These are phyloP conservation scores for Bisporella sp. DNA, from an alignment of 2,329 filamentous ascomycete genomes.

Conservation along the genomic window DNA sequence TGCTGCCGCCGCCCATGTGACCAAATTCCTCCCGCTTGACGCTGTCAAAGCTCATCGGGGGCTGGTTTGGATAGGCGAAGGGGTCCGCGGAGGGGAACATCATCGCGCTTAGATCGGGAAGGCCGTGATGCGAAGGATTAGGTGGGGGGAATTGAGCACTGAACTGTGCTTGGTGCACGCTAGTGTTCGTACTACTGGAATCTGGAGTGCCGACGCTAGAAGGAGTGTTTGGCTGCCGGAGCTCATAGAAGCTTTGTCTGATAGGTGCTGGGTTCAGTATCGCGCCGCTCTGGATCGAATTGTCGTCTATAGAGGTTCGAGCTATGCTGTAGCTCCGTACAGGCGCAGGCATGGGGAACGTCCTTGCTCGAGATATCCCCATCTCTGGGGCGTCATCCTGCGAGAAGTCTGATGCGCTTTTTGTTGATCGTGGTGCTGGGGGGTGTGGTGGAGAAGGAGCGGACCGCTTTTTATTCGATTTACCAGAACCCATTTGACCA, in stretches of 20 bases:
- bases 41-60: conserved; percentile 54
- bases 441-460: conserved; percentile 37
- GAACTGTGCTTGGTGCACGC: conserved; percentile 9
- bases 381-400: conserved; percentile 6
- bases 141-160: conserved; percentile 29
- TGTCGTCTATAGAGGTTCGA: conserved; percentile 23
- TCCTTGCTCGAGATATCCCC: conserved; percentile 16
- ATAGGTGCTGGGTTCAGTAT: conserved; percentile 21
- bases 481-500: conserved; percentile 31
- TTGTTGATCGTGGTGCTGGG: conserved; percentile 25
- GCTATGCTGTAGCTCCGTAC: conserved; percentile 15
- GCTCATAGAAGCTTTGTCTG: conserved; percentile 21
- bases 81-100: conserved; percentile 78
- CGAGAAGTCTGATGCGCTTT: conserved; percentile 18
- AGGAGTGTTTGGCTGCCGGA: conserved; percentile 19
- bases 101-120: conserved; percentile 67
- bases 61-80: conserved; percentile 70
- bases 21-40: conserved; percentile 22
- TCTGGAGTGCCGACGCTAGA: conserved; percentile 22
- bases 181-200: conserved; percentile 13
- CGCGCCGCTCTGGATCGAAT: conserved; percentile 11
- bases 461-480: conserved; percentile 47
- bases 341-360: conserved; percentile 24
- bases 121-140: conserved; percentile 4
- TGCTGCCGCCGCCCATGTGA: conserved; percentile 1